Evolutionary conservation across 148 eudicot species (phyloP), one percentile per base, ranked within the genome.

Genomic region (Mesembryanthemum crystallinum): DNA sequence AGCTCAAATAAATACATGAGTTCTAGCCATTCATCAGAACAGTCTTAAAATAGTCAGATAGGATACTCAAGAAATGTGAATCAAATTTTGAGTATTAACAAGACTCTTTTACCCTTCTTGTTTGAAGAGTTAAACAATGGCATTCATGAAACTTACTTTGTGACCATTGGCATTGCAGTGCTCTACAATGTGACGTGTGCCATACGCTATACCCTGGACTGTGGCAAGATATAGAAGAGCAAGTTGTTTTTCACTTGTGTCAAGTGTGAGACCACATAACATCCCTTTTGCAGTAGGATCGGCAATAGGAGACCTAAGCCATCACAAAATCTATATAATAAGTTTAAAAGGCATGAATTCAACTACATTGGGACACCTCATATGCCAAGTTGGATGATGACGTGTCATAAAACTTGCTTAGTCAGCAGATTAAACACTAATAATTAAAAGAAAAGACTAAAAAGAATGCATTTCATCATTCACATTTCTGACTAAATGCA

Each of bases 111-210:
- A 11, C 63, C 63, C 28, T 11, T 27, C 63, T 11, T 0, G 35
- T 58, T 58, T 35, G 14, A 33, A 4, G 47, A 47, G 23, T 24
- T 21, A 33, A 52, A 35, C 6, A 17, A 37, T 6, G 37, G 29
- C 47, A 67, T 3, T 39, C 29, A 62, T 24, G 24, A 51, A 71
- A 59, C 86, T 85, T 92, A 91, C 99, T 79, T 89, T 87, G 87
- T 96, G 99, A 74, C 98, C 99, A 74, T 92, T 85, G 59, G 89
- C 86, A 82, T 96, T 96, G 90, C 95, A 96, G 68, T 96, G 99
- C 83, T 96, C 95, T 58, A 96, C 87, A 68, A 96, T 91, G 77
- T 92, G 99, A 30, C 97, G 98, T 77, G 98, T 96, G 61, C 99
- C 99, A 78, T 96, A 96, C 62, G 98, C 98, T 81, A 96, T 89